Evolutionary conservation across 2,329 filamentous ascomycete genomes (phyloP).

Genomic region (Xylogone sp.): DNA sequence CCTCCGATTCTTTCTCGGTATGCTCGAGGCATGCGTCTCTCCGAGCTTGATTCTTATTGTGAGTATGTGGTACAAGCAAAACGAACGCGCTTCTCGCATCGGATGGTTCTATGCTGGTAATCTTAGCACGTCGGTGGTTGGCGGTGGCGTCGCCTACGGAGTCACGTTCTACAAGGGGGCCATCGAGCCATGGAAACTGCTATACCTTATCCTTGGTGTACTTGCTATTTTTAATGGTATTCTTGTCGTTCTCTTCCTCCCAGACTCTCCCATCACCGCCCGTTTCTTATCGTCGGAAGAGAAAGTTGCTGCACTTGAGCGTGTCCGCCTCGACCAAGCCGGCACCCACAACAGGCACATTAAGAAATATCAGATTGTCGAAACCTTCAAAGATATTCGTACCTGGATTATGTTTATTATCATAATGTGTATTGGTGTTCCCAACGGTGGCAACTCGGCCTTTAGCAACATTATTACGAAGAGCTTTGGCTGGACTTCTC

Average conservation of each 20-base stretch:
- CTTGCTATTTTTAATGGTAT: conserved; percentile 14
- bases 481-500: conserved; percentile 7
- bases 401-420: conserved; percentile 34
- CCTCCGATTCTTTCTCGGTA: conserved; percentile 20
- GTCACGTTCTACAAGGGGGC: not conserved
- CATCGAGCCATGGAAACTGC: conserved; percentile 9
- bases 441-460: conserved; percentile 40
- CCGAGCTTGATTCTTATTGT: conserved; percentile 29
- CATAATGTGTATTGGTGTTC: conserved; percentile 44
- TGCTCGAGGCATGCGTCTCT: conserved; percentile 18
- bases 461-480: conserved; percentile 5
- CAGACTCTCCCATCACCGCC: conserved; percentile 36
- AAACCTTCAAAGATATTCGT: conserved; percentile 33
- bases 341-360: conserved; percentile 48
- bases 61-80: conserved; percentile 28
- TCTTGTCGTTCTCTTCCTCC: conserved; percentile 31
- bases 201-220: conserved; percentile 22
- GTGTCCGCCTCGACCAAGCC: conserved; percentile 46
- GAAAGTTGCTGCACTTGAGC: conserved; percentile 20
- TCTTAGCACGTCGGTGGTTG: not conserved
- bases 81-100: conserved; percentile 28
- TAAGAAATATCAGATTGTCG: conserved; percentile 42
- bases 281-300: conserved; percentile 19
- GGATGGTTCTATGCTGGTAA: conserved; percentile 19
- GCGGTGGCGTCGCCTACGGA: conserved; percentile 25